Evolutionary conservation across 2,329 filamentous ascomycete genomes (phyloP), one percentile per base, ranked within the genome.

Genomic region (Aspergillus ruber): DNA sequence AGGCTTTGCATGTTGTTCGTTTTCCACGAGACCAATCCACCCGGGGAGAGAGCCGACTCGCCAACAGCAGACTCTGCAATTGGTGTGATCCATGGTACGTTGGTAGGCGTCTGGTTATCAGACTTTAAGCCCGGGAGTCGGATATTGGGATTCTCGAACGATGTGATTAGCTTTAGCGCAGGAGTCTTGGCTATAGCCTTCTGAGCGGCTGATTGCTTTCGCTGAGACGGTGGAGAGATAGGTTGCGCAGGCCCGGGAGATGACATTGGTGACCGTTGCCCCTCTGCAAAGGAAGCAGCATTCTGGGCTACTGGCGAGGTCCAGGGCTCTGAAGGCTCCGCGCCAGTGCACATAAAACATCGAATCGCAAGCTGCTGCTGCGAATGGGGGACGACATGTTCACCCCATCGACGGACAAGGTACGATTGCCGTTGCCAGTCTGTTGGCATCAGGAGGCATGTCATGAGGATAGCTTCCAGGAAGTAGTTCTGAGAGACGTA

Each of bases 371-470:
- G 75, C 59, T 95, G 88, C 55, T 93, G 87, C 59, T 95, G 86
- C 13, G 87, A 86, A 58, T 93, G 85, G 53, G 87, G 84, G 10
- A 96, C 84, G 33, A 91, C 88, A 73, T 87, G 84, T 61, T 96
- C 91, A 49, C 93, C 93, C 93, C 93, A 98, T 74, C 93, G 91
- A 57, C 88, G 83, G 53, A 96, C 83, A 42, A 98, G 81, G 58
- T 87, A 86, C 10, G 86, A 85, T 66, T 95, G 90, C 27, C 91
- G 82, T 60, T 93, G 86, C 93, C 93, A 98, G 50, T 96, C 90
- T 0, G 78, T 74, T 0, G 91, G 90, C 59, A 85, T 89, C 21
- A 86, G 80, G 10, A 96, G 75, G 59, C 89, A 94, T 0, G 90
- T 87, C 54, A 98, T 77, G 12, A 98, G 80, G 27, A 97, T 77